These are phyloP conservation scores for Synchytrium microbalum DNA, from an alignment of 371 early-diverging fungal genomes.

Conservation along the genomic window DNA sequence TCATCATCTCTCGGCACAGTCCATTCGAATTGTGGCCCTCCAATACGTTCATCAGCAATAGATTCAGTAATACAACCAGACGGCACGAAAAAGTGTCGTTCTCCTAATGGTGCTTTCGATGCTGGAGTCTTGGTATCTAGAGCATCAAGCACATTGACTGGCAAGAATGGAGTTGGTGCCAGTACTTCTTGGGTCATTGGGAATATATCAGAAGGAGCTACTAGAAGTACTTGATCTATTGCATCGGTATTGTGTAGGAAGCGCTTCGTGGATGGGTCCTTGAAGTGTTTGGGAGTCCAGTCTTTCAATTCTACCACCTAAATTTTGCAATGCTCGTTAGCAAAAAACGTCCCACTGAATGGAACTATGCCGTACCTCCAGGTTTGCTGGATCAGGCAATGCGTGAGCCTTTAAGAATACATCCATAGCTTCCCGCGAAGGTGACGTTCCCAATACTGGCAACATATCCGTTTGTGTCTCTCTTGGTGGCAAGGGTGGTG, in stretches of 20 bases:
- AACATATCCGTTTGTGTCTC: background rate
- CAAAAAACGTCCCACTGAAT: too few relatives aligned
- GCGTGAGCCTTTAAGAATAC: background rate
- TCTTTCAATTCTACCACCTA: background rate
- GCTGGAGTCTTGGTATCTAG: background rate
- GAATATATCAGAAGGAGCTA: background rate
- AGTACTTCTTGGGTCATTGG: background rate
- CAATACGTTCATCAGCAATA: background rate
- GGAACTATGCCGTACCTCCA: too few relatives aligned
- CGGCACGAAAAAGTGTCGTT: background rate
- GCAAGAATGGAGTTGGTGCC: background rate
- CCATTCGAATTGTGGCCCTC: background rate
- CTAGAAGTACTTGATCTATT: background rate
- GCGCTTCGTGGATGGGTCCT: background rate
- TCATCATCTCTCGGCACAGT: conserved; percentile 20
- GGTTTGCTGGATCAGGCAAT: background rate
- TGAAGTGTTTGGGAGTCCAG: background rate
- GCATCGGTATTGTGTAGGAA: background rate
- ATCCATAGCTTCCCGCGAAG: background rate
- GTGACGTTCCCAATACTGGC: background rate
- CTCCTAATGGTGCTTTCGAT: background rate
- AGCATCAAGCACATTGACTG: background rate
- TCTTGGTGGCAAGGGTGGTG: background rate
- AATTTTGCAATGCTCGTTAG: too few relatives aligned
- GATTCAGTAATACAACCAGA: background rate